Evolutionary conservation across 768 basidiomycete genomes (phyloP).

Genomic region (Lactarius akahatsu): DNA sequence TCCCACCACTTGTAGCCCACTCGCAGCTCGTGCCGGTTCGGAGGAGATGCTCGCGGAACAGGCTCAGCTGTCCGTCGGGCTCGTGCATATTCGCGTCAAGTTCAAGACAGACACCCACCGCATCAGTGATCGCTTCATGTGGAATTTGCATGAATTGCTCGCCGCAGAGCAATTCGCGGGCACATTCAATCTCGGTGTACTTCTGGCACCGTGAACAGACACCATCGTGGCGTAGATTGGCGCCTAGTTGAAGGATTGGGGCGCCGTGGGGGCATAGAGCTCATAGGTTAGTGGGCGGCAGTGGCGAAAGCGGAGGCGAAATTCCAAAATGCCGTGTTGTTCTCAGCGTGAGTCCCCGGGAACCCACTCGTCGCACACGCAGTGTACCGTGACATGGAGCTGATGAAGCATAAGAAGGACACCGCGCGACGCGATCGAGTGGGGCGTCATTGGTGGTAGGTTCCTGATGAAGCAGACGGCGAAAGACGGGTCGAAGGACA

Average conservation of each 20-base stretch:
- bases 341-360: constrained; percentile 55
- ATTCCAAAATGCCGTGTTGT: constrained; percentile 79
- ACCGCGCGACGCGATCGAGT: constrained; percentile 62
- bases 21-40: constrained; percentile 39
- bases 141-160: too few relatives aligned
- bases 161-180: too few relatives aligned
- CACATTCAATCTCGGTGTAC: too few relatives aligned
- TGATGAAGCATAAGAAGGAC: constrained; percentile 93
- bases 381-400: constrained; percentile 84
- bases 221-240: too few relatives aligned
- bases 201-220: too few relatives aligned
- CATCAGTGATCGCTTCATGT: too few relatives aligned
- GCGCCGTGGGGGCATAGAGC: constrained; percentile 68
- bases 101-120: too few relatives aligned
- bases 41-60: constrained; percentile 47
- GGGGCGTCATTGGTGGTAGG: constrained; percentile 78
- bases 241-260: too few relatives aligned
- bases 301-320: constrained; percentile 37
- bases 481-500: constrained; percentile 30
- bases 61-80: too few relatives aligned
- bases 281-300: constrained; percentile 51
- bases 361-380: constrained; percentile 82
- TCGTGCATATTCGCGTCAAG: too few relatives aligned
- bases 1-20: background rate
- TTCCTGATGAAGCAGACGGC: constrained; percentile 41